Base-by-base conservation (phyloP, 139 green algal genomes). In the Parachlorella kessleri region DNA sequence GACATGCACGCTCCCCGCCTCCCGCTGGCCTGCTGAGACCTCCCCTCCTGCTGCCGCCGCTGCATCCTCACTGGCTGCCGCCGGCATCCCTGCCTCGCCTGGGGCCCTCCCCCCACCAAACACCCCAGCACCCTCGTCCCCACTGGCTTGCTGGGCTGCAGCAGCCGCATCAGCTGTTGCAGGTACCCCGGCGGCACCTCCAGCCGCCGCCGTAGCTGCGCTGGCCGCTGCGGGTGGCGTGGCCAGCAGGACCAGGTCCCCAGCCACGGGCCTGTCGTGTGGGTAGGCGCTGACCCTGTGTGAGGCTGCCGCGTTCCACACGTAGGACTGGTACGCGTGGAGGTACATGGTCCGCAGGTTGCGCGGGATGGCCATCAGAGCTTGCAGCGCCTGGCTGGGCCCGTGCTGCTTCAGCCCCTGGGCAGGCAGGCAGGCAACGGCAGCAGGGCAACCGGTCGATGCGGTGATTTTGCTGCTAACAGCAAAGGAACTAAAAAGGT, bases 291-390 rank as follows among this genome's bases (percentile, higher is more conserved):
- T 18, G 4, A 90, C 53, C 3, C 91, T 71, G 59, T 91, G 82
- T 9, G 74, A 85, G 36, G 83, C 85, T 5, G 93, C 75, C 5
- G 66, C 32, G 75, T 98, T 98, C 94, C 93, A 98, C n/a, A 98
- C 67, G 73, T 84, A 95, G 78, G 85, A 94, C 88, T 98, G 95
- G 84, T 92, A 97, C 4, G 95, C 95, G 85, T 98, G 95, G 70
- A 98, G 85, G 82, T 98, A 99, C 87, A 99, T 95, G 77, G 87
- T 93, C 55, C 93, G 86, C 72, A 96, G 84, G 28, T 92, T 95
- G 55, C 92, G 86, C 0, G 94, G 94, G 6, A 98, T 88, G 42
- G 55, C 70, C 18, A 55, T 65, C n/a, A 97, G 64, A 2, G 89
- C 85, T 7, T 53, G 39, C 6, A 86, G 55, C 35, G 54, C 74